These are phyloP conservation scores for Penicillium desertorum DNA, from an alignment of 495 filamentous ascomycete genomes.

Conservation along the genomic window DNA sequence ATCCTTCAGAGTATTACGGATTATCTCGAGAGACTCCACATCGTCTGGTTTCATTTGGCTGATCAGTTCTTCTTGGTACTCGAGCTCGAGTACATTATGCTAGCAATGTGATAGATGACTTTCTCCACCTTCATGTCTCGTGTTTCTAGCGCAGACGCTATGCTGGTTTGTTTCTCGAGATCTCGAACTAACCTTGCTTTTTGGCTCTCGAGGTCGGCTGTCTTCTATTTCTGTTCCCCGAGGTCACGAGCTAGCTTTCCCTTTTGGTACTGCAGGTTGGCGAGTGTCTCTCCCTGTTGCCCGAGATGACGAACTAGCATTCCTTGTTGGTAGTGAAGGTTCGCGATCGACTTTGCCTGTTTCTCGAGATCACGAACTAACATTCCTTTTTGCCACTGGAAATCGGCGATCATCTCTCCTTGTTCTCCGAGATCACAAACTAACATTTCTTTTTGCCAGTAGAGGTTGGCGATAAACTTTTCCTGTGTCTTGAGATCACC, in stretches of 20 bases:
- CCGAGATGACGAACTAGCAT: background rate
- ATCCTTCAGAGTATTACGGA: background rate
- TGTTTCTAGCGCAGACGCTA: background rate
- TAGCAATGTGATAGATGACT: background rate
- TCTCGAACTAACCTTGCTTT: background rate
- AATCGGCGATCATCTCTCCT: background rate
- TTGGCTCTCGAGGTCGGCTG: background rate
- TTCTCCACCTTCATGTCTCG: background rate
- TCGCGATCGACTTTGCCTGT: background rate
- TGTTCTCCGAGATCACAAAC: background rate
- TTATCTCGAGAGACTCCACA: background rate
- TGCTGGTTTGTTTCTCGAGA: background rate
- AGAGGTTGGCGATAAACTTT: background rate
- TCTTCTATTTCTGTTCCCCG: background rate
- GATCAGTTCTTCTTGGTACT: conserved; percentile 4
- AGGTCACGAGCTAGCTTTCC: background rate
- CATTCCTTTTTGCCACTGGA: background rate
- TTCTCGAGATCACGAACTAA: background rate
- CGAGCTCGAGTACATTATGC: background rate
- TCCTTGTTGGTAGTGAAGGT: background rate
- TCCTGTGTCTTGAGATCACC: background rate
- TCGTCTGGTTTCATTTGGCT: background rate
- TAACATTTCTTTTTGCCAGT: background rate
- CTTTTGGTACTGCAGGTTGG: background rate
- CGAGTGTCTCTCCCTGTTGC: background rate